These are phyloP conservation scores for Choanephora cucurbitarum DNA, from an alignment of 371 early-diverging fungal species.

Conservation along the genomic window DNA sequence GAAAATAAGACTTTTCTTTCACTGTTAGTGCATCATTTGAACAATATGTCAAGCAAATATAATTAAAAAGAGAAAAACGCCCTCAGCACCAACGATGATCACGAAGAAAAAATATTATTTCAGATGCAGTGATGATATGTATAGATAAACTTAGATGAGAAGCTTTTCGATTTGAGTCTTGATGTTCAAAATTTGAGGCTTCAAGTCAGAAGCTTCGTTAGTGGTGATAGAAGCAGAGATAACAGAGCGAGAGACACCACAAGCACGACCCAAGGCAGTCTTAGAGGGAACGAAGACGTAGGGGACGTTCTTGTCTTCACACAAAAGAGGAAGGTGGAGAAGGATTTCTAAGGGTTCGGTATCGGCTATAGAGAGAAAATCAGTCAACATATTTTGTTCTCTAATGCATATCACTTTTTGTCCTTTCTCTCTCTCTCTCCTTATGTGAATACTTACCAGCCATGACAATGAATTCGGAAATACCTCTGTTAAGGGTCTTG, in stretches of 20 bases:
- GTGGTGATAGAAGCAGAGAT: constrained; percentile 93
- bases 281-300: constrained; percentile 98
- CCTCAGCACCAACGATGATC: constrained; percentile 46
- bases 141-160: constrained; percentile 64
- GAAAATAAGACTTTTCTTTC: constrained; percentile 34
- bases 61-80: constrained; percentile 15
- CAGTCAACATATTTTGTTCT: not conserved
- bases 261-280: constrained; percentile 97
- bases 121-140: not conserved
- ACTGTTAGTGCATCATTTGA: constrained; percentile 45
- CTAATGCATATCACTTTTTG: not conserved
- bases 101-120: constrained; percentile 28
- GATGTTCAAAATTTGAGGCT: constrained; percentile 88
- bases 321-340: constrained; percentile 95
- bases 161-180: constrained; percentile 94
- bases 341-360: constrained; percentile 97
- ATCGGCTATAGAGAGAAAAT: constrained; percentile 68
- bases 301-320: constrained; percentile 99
- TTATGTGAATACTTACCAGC: constrained; percentile 58
- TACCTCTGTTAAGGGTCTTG: constrained; percentile 99
- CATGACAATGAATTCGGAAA: constrained; percentile 98
- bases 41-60: constrained; percentile 5
- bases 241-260: constrained; percentile 95
- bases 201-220: constrained; percentile 96
- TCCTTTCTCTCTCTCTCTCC: not conserved